Percentiles rank a stretch among this genome's conserved stretches.
Conservation (phyloP, 495 filamentous ascomycete species). For the Apiosordaria backusii region DNA sequence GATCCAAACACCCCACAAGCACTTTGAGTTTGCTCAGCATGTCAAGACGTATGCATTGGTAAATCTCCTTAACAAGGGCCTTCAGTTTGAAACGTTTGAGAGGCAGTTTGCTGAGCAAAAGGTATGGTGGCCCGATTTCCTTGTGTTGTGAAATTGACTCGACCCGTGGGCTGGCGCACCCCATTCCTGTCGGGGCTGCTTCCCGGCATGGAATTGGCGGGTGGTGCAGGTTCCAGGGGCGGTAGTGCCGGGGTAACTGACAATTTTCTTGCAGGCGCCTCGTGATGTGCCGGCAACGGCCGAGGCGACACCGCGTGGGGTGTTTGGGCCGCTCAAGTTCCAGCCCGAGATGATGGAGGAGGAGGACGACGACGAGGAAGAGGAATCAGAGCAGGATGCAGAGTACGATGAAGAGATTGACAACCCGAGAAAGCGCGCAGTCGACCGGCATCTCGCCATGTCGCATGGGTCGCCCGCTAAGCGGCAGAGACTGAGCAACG, state of each 20-base stretch:
- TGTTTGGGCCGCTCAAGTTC: slow-evolving; percentile 48
- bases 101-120: slow-evolving; percentile 52
- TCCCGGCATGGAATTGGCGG: slow-evolving; percentile 20
- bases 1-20: slow-evolving; percentile 63
- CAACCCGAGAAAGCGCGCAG: slow-evolving; percentile 49
- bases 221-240: slow-evolving; percentile 22
- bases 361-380: slow-evolving; percentile 21
- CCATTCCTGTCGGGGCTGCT: slow-evolving; percentile 18
- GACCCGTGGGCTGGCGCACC: slow-evolving; percentile 2
- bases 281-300: slow-evolving; percentile 44
- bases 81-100: slow-evolving; percentile 63
- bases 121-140: slow-evolving; percentile 22
- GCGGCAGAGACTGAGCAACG: slow-evolving; percentile 55
- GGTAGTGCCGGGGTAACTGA: slow-evolving; percentile 39
- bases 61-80: slow-evolving; percentile 69
- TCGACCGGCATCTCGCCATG: slow-evolving; percentile 44
- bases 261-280: slow-evolving; percentile 44
- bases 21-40: slow-evolving; percentile 70
- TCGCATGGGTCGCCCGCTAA: slow-evolving; percentile 53
- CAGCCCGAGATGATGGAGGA: slow-evolving; percentile 26
- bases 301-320: slow-evolving; percentile 42
- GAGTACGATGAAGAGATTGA: slow-evolving; percentile 35
- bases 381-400: slow-evolving; percentile 35
- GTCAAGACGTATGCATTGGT: slow-evolving; percentile 74
- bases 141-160: slow-evolving; percentile 4